Evolutionary conservation across 371 early-diverging fungal species (phyloP).

Genomic region (Syncephalis plumigaleata): DNA sequence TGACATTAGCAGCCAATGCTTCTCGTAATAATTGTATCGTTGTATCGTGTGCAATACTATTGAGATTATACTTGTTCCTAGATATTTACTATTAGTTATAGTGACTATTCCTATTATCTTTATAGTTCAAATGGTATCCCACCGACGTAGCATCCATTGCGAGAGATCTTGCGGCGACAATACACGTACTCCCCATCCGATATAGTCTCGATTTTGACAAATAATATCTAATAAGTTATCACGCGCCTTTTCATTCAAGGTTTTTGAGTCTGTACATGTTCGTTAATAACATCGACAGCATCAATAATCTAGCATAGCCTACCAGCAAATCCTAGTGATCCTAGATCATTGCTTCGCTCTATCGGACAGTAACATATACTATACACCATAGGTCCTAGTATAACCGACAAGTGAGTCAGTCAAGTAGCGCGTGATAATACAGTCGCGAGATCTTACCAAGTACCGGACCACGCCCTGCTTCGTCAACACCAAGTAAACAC

Average conservation of each 20-base stretch:
- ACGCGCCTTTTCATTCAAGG: conserved; percentile 54
- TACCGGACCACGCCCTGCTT: conserved; percentile 99
- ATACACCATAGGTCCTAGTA: conserved; percentile 92
- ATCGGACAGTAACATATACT: conserved; percentile 61
- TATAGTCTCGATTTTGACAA: conserved; percentile 29
- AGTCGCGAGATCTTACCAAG: too few relatives aligned
- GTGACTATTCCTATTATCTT: background rate
- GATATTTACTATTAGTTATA: too few relatives aligned
- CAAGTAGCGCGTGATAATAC: too few relatives aligned
- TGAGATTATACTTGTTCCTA: conserved; percentile 82
- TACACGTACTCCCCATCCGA: conserved; percentile 75
- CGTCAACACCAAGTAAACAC: conserved; percentile 91
- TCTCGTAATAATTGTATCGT: conserved; percentile 67
- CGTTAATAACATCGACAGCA: too few relatives aligned
- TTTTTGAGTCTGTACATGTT: conserved; percentile 95
- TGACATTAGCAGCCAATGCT: conserved; percentile 39
- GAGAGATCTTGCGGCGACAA: conserved; percentile 85
- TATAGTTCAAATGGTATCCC: conserved; percentile 15
- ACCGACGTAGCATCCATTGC: conserved; percentile 49
- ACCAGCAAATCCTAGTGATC: conserved; percentile 65
- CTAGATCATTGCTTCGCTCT: conserved; percentile 37
- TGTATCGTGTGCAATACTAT: conserved; percentile 86
- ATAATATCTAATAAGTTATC: conserved; percentile 46
- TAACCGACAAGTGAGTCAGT: too few relatives aligned
- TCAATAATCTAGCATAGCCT: conserved; percentile 8